A percentile compares a stretch with the other conserved stretches of the same genome.
Evolutionary conservation across 2,329 filamentous ascomycete species (phyloP).

Genomic region (Fusarium heterosporum): DNA sequence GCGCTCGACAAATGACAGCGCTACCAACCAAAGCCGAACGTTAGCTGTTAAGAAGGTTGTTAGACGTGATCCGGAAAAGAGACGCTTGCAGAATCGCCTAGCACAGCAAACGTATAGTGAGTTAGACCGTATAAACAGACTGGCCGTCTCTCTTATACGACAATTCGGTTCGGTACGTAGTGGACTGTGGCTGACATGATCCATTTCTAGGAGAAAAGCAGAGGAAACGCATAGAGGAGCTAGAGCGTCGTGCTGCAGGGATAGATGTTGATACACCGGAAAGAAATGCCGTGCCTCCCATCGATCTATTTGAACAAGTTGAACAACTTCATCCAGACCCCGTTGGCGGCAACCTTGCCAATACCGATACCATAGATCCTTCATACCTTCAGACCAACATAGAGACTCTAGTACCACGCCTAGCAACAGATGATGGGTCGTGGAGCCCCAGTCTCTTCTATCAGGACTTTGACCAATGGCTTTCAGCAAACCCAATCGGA

Average conservation of each 20-base stretch:
- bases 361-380: conserved; percentile 37
- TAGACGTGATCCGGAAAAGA: conserved; percentile 44
- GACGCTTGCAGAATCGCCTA: conserved; percentile 46
- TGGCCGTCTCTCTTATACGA: conserved; percentile 1
- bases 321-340: background rate
- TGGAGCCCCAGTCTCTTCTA: conserved; percentile 13
- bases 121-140: conserved; percentile 30
- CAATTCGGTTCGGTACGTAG: background rate
- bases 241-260: conserved; percentile 42
- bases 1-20: background rate
- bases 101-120: conserved; percentile 66
- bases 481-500: conserved; percentile 12
- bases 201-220: conserved; percentile 47
- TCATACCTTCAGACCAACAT: conserved; percentile 22
- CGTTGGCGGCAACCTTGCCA: background rate
- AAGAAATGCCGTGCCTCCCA: background rate
- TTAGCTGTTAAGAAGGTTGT: conserved; percentile 20
- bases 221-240: conserved; percentile 43
- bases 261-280: background rate
- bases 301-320: background rate
- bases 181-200: conserved; percentile 41
- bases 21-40: background rate
- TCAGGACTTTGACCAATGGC: conserved; percentile 34
- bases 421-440: conserved; percentile 8
- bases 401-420: background rate